Evolutionary conservation across 805 yeast genomes (phyloP), one percentile per base, ranked within the genome.

Genomic region (Metschnikowia amazonensis): DNA sequence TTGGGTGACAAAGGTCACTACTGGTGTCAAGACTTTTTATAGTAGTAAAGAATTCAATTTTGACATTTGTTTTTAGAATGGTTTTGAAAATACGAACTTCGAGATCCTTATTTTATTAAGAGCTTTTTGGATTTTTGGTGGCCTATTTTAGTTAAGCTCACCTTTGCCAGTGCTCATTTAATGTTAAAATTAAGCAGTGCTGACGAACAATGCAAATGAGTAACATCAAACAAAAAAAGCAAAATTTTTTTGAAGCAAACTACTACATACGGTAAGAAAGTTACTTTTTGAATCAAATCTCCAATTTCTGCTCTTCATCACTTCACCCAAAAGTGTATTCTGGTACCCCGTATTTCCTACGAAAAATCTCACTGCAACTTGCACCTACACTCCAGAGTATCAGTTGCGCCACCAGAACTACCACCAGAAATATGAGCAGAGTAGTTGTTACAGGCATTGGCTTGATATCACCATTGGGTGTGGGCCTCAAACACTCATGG

Each of bases 381-480:
- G 3, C 14, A 28, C 2, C 31, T 28, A 30, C 20, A 4, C 20
- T 20, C 5, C 11, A 10, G 36, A 33, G 36, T 10, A 10, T 33
- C 25, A 16, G 9, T 14, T 24, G 10, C 27, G 10, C 27, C 13
- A 5, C 20, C 32, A 27, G 13, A 5, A 27, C 13, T 24, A 51
- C 27, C 6, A 5, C 20, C 32, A 27, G 18, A 11, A 37, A 27
- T 27, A 52, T 53, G 51, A 63, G 70, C 47, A 68, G 96, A 64
- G 96, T 92, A 0, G 97, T 92, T 1, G 84, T 92, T 1, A 94
- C 99, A 0, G 99, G 99, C 0, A 60, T 94, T 6, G 98, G 98
- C 0, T 66, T 86, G 23, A 78, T 90, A 1, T 80, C 94, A 0
- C 99, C 99, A 0, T 66, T 94, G 3, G 98, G 97, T 0, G 80